phyloP scores from a whole-genome alignment of 1,284 basidiomycete genomes.

The Vanrija pseudolonga region DNA sequence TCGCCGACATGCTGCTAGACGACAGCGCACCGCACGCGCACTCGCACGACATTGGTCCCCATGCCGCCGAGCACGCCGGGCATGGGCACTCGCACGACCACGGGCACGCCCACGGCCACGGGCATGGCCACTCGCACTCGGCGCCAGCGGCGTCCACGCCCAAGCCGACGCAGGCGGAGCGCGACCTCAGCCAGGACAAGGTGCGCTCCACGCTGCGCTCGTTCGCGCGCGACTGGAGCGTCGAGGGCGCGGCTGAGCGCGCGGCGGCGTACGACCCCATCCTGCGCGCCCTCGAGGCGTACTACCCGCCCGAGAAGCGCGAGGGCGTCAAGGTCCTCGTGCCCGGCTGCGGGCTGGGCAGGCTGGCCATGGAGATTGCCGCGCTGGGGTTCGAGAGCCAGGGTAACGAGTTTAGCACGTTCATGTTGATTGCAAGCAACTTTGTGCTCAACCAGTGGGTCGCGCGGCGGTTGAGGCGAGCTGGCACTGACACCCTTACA shows the following conservation, averaged over 20 bases:
- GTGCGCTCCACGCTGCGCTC: constrained; percentile 83
- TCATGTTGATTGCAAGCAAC: constrained; percentile 81
- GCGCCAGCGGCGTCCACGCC: background rate
- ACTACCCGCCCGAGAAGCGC: constrained; percentile 56
- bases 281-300: constrained; percentile 64
- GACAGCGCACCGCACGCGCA: constrained; percentile 14
- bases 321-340: constrained; percentile 62
- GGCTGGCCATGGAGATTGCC: constrained; percentile 81
- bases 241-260: constrained; percentile 70
- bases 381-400: constrained; percentile 75
- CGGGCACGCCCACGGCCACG: constrained; percentile 13
- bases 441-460: constrained; percentile 72
- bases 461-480: background rate
- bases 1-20: constrained; percentile 38
- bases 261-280: constrained; percentile 74
- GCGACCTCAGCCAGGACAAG: constrained; percentile 57
- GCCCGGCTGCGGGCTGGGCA: constrained; percentile 80
- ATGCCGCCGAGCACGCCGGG: constrained; percentile 8
- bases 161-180: constrained; percentile 21
- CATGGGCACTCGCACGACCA: constrained; percentile 18
- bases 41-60: constrained; percentile 6
- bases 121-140: constrained; percentile 7
- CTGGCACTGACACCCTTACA: constrained; percentile 38
- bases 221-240: constrained; percentile 86
- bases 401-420: constrained; percentile 90